Percentiles rank a stretch among this genome's conserved stretches.
Conservation (phyloP, 768 basidiomycete genomes). For the Pulveroboletus sp. region DNA sequence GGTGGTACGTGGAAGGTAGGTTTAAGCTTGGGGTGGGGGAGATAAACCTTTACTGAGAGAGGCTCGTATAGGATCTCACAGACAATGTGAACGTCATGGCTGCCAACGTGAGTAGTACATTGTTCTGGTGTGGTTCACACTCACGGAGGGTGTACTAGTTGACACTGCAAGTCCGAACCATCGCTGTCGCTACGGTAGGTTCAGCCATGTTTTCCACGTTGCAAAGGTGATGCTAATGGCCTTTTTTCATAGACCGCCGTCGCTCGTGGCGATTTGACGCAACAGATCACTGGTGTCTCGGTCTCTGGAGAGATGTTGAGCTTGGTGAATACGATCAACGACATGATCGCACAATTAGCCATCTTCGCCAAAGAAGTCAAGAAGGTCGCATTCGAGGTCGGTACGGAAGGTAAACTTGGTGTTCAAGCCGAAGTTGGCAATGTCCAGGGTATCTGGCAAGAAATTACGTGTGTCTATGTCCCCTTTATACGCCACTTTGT, state of each 20-base stretch:
- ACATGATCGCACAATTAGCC: slow-evolving; percentile 67
- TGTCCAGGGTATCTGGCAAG: slow-evolving; percentile 97
- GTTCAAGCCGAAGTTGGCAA: slow-evolving; percentile 97
- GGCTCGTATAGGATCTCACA: slow-evolving; percentile 62
- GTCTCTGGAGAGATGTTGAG: slow-evolving; percentile 96
- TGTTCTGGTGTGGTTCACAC: not conserved
- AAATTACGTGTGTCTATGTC: slow-evolving; percentile 76
- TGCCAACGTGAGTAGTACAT: slow-evolving; percentile 58
- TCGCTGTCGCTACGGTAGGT: slow-evolving; percentile 86
- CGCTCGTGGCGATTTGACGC: slow-evolving; percentile 87
- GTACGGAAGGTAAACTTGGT: slow-evolving; percentile 97
- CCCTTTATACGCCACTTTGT: not conserved
- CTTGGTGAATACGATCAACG: slow-evolving; percentile 96
- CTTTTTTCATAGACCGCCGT: slow-evolving; percentile 68
- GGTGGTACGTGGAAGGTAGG: slow-evolving; percentile 90
- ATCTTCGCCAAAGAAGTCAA: slow-evolving; percentile 81
- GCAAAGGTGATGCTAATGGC: slow-evolving; percentile 1
- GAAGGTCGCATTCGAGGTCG: slow-evolving; percentile 95
- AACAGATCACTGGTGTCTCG: slow-evolving; percentile 88
- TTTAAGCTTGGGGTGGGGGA: not conserved
- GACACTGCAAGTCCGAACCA: slow-evolving; percentile 90
- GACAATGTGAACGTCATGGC: slow-evolving; percentile 98
- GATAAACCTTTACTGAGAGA: not conserved
- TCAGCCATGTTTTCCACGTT: not conserved
- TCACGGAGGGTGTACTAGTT: slow-evolving; percentile 44